A percentile compares a stretch with the other conserved stretches of the same genome.
Conservation (phyloP, 257 asterid species). For the Verbascum thapsus region DNA sequence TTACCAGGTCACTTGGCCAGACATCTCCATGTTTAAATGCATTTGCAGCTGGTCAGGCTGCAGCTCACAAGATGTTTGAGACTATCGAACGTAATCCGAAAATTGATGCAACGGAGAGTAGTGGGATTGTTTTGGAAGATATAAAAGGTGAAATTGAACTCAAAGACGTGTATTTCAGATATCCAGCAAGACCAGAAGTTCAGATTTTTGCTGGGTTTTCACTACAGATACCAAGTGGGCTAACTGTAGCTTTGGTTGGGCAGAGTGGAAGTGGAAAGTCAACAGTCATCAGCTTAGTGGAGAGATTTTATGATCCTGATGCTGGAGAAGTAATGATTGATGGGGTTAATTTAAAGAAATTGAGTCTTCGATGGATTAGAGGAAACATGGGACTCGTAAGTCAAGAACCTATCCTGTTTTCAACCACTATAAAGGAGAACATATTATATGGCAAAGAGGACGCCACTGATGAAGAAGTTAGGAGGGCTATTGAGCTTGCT, state of each 20-base stretch:
- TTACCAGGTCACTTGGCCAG: slow-evolving; percentile 62
- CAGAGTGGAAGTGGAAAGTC: slow-evolving; percentile 92
- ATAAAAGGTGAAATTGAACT: slow-evolving; percentile 68
- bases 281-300: slow-evolving; percentile 61
- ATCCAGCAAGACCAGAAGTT: slow-evolving; percentile 79
- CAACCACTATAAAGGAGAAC: slow-evolving; percentile 56
- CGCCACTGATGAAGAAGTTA: slow-evolving; percentile 53
- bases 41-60: slow-evolving; percentile 69
- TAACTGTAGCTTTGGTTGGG: slow-evolving; percentile 72
- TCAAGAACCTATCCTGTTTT: slow-evolving; percentile 70
- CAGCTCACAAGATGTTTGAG: slow-evolving; percentile 65
- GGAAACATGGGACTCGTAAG: slow-evolving; percentile 70
- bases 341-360: slow-evolving; percentile 49
- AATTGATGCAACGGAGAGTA: slow-evolving; percentile 51
- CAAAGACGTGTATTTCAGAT: slow-evolving; percentile 56
- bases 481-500: slow-evolving; percentile 49
- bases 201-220: slow-evolving; percentile 72
- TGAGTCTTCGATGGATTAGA: slow-evolving; percentile 57
- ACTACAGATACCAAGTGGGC: slow-evolving; percentile 46
- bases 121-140: slow-evolving; percentile 50
- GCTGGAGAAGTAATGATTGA: slow-evolving; percentile 62
- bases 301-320: slow-evolving; percentile 77
- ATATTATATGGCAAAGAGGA: slow-evolving; percentile 58
- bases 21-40: slow-evolving; percentile 56
- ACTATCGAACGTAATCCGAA: slow-evolving; percentile 51